Percentiles rank a stretch among this genome's conserved stretches.
Evolutionary conservation across 2,329 filamentous ascomycete genomes (phyloP).

Genomic region (Claviceps capensis): DNA sequence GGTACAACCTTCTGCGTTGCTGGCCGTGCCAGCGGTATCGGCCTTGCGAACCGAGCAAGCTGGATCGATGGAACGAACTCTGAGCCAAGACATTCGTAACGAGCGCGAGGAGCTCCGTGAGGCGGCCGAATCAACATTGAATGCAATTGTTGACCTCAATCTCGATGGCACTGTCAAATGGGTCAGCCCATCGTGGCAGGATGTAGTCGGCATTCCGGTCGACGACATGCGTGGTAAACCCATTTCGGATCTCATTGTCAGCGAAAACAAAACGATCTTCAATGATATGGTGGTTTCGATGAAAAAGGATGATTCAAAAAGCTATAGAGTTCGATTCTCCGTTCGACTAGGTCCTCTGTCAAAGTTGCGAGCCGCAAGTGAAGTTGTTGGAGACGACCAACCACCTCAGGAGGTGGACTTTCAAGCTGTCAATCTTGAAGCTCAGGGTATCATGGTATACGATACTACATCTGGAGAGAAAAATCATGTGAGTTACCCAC

Average conservation of each 20-base stretch:
- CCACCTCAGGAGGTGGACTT: slow-evolving; percentile 20
- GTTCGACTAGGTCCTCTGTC: slow-evolving; percentile 57
- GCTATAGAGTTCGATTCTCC: slow-evolving; percentile 75
- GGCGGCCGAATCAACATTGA: slow-evolving; percentile 90
- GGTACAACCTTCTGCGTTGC: slow-evolving; percentile 23
- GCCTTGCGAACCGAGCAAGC: slow-evolving; percentile 36
- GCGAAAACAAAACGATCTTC: slow-evolving; percentile 69
- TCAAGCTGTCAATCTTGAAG: slow-evolving; percentile 65
- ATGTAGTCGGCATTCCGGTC: slow-evolving; percentile 71
- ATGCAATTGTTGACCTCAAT: slow-evolving; percentile 89
- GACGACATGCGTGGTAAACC: slow-evolving; percentile 60
- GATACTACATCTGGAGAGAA: slow-evolving; percentile 75
- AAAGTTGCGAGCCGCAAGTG: slow-evolving; percentile 39
- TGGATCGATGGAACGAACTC: slow-evolving; percentile 45
- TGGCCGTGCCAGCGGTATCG: slow-evolving; percentile 40
- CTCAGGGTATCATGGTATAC: slow-evolving; percentile 96
- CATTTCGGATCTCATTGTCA: slow-evolving; percentile 67
- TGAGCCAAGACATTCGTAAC: slow-evolving; percentile 83
- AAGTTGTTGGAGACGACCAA: slow-evolving; percentile 22
- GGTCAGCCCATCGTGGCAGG: slow-evolving; percentile 92
- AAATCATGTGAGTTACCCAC: slow-evolving; percentile 59
- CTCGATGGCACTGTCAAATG: slow-evolving; percentile 84
- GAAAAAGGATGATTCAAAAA: slow-evolving; percentile 84
- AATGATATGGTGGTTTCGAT: slow-evolving; percentile 74
- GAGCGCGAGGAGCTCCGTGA: slow-evolving; percentile 89